phyloP scores from a whole-genome alignment of 129 eudicot genomes.

The Solidago caesia region DNA sequence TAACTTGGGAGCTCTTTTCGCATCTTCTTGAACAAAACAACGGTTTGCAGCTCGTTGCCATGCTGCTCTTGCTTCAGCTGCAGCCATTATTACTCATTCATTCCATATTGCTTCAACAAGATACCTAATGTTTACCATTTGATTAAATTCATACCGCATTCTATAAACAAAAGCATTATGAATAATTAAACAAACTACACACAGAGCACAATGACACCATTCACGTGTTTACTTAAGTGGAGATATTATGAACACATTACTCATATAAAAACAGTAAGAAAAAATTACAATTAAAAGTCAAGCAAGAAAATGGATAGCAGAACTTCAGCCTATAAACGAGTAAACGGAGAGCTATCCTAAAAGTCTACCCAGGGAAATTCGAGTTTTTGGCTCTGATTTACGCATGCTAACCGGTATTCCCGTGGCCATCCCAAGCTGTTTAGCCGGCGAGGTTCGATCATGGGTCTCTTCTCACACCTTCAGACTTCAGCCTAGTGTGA shows the following conservation, averaged over 20 bases:
- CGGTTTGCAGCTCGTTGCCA: constrained; percentile 98
- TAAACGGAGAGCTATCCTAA: no score
- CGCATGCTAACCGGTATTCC: no score
- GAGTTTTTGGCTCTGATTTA: no score
- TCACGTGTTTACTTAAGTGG: background rate
- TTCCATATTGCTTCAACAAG: constrained; percentile 16
- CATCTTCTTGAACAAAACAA: constrained; percentile 96
- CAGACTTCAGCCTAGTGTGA: background rate
- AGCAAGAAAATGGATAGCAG: background rate
- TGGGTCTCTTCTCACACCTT: no score
- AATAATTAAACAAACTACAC: background rate
- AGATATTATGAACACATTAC: background rate
- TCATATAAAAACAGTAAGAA: background rate
- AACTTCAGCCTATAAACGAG: background rate
- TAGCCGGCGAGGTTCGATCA: no score
- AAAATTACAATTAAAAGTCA: background rate
- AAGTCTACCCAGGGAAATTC: no score
- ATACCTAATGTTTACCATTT: constrained; percentile 21
- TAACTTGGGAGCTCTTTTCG: constrained; percentile 93
- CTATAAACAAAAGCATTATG: background rate
- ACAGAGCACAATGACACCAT: background rate
- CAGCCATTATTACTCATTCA: constrained; percentile 68
- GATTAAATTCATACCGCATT: constrained; percentile 9
- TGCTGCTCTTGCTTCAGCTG: constrained; percentile 94
- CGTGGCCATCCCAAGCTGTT: no score